Percentiles rank a stretch among this genome's conserved stretches.
phyloP scores from a whole-genome alignment of 441 rosid genomes.

The Oxalis stricta region DNA sequence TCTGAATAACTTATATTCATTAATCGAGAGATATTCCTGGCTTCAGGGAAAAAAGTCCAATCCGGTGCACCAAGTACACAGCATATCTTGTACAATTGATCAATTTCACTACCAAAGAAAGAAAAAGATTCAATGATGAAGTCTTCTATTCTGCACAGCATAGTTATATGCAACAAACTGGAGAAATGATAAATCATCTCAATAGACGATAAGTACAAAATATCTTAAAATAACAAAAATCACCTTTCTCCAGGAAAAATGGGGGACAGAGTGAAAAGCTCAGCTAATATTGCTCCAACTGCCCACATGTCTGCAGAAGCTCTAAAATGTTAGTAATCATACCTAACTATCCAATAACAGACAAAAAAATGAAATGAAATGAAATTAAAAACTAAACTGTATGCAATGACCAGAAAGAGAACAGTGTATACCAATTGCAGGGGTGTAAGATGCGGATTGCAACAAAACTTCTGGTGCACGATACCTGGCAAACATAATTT shows the following conservation, averaged over 20 bases:
- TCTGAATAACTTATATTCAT: constrained; percentile 50
- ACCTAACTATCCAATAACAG: neutral
- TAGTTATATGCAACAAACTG: neutral
- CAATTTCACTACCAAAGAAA: constrained; percentile 38
- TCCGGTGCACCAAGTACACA: constrained; percentile 54
- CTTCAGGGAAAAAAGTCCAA: constrained; percentile 63
- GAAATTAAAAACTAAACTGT: too few relatives aligned
- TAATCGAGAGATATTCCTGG: constrained; percentile 46
- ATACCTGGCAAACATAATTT: constrained; percentile 27
- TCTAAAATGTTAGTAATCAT: constrained; percentile 12
- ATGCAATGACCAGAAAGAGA: neutral
- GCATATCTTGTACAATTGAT: constrained; percentile 61
- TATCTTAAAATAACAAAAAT: constrained; percentile 2
- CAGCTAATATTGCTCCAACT: constrained; percentile 64
- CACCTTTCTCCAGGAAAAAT: constrained; percentile 75
- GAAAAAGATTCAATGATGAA: neutral
- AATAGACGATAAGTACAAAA: neutral
- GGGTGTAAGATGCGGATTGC: constrained; percentile 48
- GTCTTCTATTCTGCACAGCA: neutral
- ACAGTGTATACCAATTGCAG: constrained; percentile 45
- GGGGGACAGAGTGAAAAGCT: constrained; percentile 52
- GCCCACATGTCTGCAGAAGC: constrained; percentile 61
- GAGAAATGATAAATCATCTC: too few relatives aligned
- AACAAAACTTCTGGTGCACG: constrained; percentile 68
- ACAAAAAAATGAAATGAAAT: too few relatives aligned